Base-by-base conservation (phyloP, 2,329 filamentous ascomycete species). In the Penicillium sp. region DNA sequence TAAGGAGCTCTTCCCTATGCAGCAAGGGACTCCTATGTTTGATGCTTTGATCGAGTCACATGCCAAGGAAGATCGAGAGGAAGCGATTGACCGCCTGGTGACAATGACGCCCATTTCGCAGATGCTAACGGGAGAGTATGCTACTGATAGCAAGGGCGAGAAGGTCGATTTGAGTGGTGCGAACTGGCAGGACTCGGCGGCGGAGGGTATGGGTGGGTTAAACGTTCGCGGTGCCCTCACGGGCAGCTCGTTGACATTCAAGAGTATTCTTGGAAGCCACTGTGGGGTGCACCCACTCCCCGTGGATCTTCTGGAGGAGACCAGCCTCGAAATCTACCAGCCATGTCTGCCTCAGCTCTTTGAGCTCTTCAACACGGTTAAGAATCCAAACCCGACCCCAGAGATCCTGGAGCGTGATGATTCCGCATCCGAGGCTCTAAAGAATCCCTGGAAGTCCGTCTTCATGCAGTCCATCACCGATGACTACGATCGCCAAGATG, bases 381-480 rank as follows among this genome's bases (percentile, higher is more conserved):
- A 75, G 59, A 33, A 49, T 12, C 56, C 51, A 19, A 33, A 45
- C 13, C 55, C 53, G n/a, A 5, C 19, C 15, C 24, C 49, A 3
- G 3, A 26, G 33, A 12, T 62, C 7, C 7, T 44, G 47, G 30
- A 50, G 2, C 58, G 53, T 10, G 33, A 45, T 4, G 38, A 45
- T 5, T 37, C 45, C 13, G 24, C 42, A 58, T 60, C 50, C 10
- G 65, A 57, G 59, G 62, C 61, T 56, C 58, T 68, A 22, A 64
- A 68, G 17, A 56, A 68, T 28, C 66, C 66, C 5, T 78, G 75
- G 76, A 75, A 73, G 53, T 75, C 76, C 1, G 73, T 75, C 13
- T 77, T 74, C 61, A 71, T 79, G 65, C 78, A 80, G 55, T 74
- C 77, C 2, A 75, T 77, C 19, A 79, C 78, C 6, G 77, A 77